Evolutionary conservation across 495 filamentous ascomycete species (phyloP).

Genomic region (Rostrohypoxylon terebratum): DNA sequence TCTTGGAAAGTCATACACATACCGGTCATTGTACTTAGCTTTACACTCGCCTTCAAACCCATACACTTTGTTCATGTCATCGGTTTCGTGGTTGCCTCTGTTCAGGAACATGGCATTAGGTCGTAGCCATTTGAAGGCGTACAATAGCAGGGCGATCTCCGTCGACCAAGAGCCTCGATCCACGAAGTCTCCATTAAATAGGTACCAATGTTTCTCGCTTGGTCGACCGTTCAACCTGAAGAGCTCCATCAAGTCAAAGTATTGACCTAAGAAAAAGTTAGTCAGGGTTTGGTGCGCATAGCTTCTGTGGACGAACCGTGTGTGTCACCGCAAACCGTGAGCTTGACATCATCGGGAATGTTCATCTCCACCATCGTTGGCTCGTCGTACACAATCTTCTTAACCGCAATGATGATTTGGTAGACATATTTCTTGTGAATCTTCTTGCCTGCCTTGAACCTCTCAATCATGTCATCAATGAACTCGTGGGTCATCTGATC

Average conservation of each 20-base stretch:
- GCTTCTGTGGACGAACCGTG: slow-evolving; percentile 71
- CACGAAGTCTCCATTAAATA: slow-evolving; percentile 99
- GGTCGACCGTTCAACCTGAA: slow-evolving; percentile 92
- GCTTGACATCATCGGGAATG: slow-evolving; percentile 75
- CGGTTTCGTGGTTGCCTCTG: slow-evolving; percentile 98
- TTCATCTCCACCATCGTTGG: slow-evolving; percentile 97
- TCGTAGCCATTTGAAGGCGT: slow-evolving; percentile 95
- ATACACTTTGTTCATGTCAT: slow-evolving; percentile 99
- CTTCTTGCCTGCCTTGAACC: slow-evolving; percentile 96
- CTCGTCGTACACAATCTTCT: slow-evolving; percentile 89
- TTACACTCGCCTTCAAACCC: slow-evolving; percentile 99
- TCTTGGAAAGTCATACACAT: slow-evolving; percentile 8
- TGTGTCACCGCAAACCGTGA: slow-evolving; percentile 98
- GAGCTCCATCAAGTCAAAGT: slow-evolving; percentile 95
- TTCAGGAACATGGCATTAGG: slow-evolving; percentile 94
- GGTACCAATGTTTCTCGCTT: slow-evolving; percentile 84
- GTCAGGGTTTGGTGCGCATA: slow-evolving; percentile 8
- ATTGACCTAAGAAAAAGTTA: slow-evolving; percentile 76
- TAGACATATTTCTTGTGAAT: slow-evolving; percentile 97
- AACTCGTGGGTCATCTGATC: slow-evolving; percentile 95
- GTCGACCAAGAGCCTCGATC: slow-evolving; percentile 98
- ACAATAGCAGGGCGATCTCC: slow-evolving; percentile 92
- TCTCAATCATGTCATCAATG: slow-evolving; percentile 93
- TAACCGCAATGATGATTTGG: slow-evolving; percentile 91
- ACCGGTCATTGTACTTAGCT: slow-evolving; percentile 94